Evolutionary conservation across 1,284 basidiomycete species (phyloP).

Genomic region (Pyrrhoderma noxium): DNA sequence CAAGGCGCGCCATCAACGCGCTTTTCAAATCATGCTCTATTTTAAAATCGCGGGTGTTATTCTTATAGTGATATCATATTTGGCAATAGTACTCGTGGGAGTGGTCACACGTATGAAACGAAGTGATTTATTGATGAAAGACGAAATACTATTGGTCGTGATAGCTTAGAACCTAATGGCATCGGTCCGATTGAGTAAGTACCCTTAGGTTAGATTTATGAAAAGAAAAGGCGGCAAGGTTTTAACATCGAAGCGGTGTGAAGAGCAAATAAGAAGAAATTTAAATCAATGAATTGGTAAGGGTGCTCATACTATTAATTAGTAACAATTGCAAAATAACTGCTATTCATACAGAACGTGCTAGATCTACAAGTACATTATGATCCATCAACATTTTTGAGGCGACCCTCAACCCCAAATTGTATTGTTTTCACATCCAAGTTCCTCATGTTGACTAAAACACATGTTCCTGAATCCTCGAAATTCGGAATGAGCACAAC

Average conservation of each 20-base stretch:
- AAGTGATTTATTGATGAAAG: no score
- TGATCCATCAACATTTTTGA: not conserved
- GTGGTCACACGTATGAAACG: not conserved
- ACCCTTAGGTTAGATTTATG: no score
- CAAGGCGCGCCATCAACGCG: conserved; percentile 10
- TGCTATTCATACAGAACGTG: no score
- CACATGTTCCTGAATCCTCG: conserved; percentile 53
- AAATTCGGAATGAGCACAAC: conserved; percentile 85
- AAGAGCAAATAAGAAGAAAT: no score
- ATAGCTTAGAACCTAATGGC: no score
- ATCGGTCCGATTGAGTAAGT: no score
- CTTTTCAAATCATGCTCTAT: conserved; percentile 2
- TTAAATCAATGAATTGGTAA: no score
- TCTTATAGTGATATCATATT: not conserved
- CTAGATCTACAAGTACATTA: no score
- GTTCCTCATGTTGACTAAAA: conserved; percentile 47
- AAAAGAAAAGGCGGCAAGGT: no score
- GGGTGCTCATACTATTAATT: no score
- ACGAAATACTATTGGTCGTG: not conserved
- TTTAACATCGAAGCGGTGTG: no score
- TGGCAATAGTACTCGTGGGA: conserved; percentile 5
- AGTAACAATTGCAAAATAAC: no score
- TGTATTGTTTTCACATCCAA: conserved; percentile 13
- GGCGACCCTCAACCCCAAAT: not conserved
- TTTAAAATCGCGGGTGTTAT: not conserved